These are phyloP conservation scores for Suillus hirtellus DNA, from an alignment of 768 basidiomycete genomes.

Conservation along the genomic window DNA sequence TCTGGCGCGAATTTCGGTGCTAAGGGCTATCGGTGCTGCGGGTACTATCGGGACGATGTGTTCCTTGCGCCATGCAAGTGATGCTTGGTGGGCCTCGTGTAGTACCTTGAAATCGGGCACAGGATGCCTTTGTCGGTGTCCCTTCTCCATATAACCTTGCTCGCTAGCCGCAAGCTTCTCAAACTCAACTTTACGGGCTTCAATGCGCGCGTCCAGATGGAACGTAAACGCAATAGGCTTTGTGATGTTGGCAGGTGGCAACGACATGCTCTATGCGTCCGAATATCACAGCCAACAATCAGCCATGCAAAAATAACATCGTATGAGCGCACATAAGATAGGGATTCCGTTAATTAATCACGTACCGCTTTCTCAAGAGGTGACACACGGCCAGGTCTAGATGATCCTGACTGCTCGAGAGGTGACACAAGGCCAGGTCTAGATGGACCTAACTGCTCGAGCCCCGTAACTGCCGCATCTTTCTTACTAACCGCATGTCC, in stretches of 20 bases:
- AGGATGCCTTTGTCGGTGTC: conserved; percentile 22
- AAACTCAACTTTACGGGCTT: conserved; percentile 43
- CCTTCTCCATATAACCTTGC: conserved; percentile 19
- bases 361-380: conserved; percentile 35
- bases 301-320: conserved; percentile 16
- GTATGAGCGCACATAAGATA: conserved; percentile 28
- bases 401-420: conserved; percentile 22
- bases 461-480: not conserved
- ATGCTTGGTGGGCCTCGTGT: conserved; percentile 46
- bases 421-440: conserved; percentile 27
- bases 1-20: conserved; percentile 55
- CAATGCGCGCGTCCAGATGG: conserved; percentile 48
- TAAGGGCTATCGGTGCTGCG: conserved; percentile 42
- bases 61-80: conserved; percentile 44
- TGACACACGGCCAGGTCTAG: conserved; percentile 25
- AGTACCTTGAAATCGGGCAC: conserved; percentile 58
- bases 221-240: conserved; percentile 56
- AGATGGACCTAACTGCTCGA: conserved; percentile 19
- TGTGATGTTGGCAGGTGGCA: conserved; percentile 37
- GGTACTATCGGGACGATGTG: conserved; percentile 51
- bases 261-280: conserved; percentile 24
- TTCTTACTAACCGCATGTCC: conserved; percentile 5
- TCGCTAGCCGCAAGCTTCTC: conserved; percentile 18
- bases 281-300: conserved; percentile 14
- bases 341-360: conserved; percentile 24